A percentile compares a stretch with the other conserved stretches of the same genome.
Conservation (phyloP, 2,329 filamentous ascomycete genomes). For the Diaporthe ilicicola region DNA sequence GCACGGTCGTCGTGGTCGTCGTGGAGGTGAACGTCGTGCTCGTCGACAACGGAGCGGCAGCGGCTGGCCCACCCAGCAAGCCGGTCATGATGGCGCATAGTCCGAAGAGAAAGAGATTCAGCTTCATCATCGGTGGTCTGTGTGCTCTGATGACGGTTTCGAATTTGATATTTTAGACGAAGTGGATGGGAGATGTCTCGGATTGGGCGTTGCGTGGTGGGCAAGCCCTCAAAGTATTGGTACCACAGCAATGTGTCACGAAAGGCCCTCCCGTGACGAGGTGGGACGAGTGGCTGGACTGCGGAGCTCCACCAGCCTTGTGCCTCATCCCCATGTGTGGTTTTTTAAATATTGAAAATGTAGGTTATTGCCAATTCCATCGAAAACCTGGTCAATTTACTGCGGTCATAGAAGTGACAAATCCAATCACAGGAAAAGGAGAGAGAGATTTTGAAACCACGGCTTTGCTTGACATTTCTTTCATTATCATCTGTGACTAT, state of each 20-base stretch:
- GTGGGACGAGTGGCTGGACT: too few species aligned
- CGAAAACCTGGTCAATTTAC: too few species aligned
- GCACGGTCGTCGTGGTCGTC: neutral
- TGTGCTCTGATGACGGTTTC: neutral
- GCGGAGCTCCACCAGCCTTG: too few species aligned
- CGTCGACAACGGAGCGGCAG: neutral
- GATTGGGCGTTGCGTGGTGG: neutral
- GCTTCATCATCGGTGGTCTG: neutral
- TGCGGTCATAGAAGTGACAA: too few species aligned
- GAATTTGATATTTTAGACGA: neutral
- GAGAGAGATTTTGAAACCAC: too few species aligned
- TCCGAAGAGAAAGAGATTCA: neutral
- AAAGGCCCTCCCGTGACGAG: too few species aligned
- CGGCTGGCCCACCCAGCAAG: neutral
- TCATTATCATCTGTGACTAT: neutral
- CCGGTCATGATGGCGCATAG: neutral
- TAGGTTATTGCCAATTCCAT: too few species aligned
- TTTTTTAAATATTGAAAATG: too few species aligned
- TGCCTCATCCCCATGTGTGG: too few species aligned
- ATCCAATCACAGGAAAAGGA: too few species aligned
- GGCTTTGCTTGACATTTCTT: neutral
- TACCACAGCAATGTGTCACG: too few species aligned
- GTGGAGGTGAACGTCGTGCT: neutral
- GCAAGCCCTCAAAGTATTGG: too few species aligned
- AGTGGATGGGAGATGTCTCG: neutral